Base-by-base conservation (phyloP, 345 rosid species). In the Gossypium thurberi region DNA sequence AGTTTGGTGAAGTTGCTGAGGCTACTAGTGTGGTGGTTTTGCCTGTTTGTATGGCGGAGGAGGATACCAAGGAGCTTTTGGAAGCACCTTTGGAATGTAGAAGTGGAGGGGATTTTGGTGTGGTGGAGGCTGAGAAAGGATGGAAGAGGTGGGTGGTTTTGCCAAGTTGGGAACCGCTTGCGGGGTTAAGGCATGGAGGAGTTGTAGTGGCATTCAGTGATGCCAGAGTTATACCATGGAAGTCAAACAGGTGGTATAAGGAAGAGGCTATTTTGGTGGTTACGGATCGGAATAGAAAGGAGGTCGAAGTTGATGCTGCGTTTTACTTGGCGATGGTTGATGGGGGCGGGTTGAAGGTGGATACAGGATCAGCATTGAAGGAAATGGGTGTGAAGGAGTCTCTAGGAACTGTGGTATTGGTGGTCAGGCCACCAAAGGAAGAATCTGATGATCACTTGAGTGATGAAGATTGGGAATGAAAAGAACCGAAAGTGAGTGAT, bases 141-240 rank as follows among this genome's bases (percentile, higher is more conserved):
- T 95, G 98, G 99, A 73, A 65, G 18, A 89, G 93, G 76, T 95
- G 99, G 99, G 94, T 87, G 74, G 97, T 88, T 17, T 74, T 95
- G 73, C 99, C 99, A 0, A 68, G 85, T 11, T 95, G 99, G 98
- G 81, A 73, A 17, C 88, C 88, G 1, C 33, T 90, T 12, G 75
- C 50, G 0, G 80, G 82, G 9, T 57, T 92, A 44, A 81, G 67
- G 10, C 70, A 74, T 20, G 95, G 92, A 4, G 97, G 90, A 68
- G 89, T 92, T 0, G 98, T 80, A 11, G 94, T 95, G 76, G 77
- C 95, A 0, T 95, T 92, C 69, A 46, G 81, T 3, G 97, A 95
- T 67, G 94, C 92, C 0, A 88, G 90, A 40, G 85, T 63, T 8
- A 55, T 95, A 78, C 93, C 97, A 7, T 88, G 92, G 97, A 90